Base-by-base conservation (phyloP, 768 basidiomycete genomes). In the Trametes cubensis region DNA sequence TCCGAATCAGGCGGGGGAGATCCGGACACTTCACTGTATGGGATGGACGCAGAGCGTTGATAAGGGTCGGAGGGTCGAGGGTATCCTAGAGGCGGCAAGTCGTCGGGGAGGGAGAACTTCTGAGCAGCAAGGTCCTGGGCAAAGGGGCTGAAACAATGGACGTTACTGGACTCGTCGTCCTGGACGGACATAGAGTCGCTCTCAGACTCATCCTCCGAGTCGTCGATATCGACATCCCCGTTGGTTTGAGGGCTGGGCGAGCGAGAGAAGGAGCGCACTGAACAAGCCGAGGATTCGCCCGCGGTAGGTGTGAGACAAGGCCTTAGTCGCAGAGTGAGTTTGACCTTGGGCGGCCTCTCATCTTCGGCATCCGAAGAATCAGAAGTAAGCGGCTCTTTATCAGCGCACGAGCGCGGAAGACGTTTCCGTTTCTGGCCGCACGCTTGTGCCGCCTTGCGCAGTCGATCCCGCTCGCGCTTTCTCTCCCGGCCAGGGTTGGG, bases 1-100 rank as follows among this genome's bases (percentile, higher is more conserved):
- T 85, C 85, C 4, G 86, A 89, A 66, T 90, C 88, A 4, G 89
- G 89, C 14, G 89, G 89, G 1, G 85, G 87, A 0, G 89, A 72
- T 15, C 60, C 67, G 6, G 68, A 88, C 14, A 84, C 83, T 47
- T 79, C 71, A 44, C 83, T 86, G 70, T 76, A 78, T 2, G 85
- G 75, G 17, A 85, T 73, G 8, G 87, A 87, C 7, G 85, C 82
- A 1, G 86, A 86, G 41, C 85, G 86, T 60, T 80, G 81, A 78
- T 67, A 62, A 6, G 30, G 11, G 0, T 26, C 40, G 7, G n/a
- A 15, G 6, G 48, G 53, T 5, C 40, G 21, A 41, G 57, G 68
- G 66, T 65, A 18, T 68, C 70, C 50, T 70, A 69, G 20, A 57
- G 61, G 34, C 2, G 64, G 57, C 44, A 71, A 73, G 14, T 75